These are phyloP conservation scores for Phlyctochytrium planicorne DNA, from an alignment of 192 early-diverging fungal genomes.

Conservation along the genomic window DNA sequence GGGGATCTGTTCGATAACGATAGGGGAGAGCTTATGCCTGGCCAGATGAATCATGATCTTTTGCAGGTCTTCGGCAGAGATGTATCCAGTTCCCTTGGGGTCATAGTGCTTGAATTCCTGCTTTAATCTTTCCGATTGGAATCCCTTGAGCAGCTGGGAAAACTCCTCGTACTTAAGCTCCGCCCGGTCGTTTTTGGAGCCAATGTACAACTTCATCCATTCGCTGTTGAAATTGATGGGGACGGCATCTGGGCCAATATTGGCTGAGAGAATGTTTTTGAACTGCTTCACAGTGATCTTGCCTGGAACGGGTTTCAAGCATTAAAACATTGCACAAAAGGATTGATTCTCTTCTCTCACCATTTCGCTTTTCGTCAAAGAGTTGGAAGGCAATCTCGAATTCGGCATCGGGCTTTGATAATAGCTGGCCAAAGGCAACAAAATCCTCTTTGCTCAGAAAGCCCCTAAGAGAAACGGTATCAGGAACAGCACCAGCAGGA, in stretches of 20 bases:
- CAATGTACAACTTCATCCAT: conserved; percentile 70
- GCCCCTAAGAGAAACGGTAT: conserved; percentile 32
- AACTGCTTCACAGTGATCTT: conserved; percentile 68
- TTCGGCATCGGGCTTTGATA: conserved; percentile 67
- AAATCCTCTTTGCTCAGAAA: conserved; percentile 59
- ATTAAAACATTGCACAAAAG: not conserved
- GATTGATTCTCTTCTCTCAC: conserved; percentile 13
- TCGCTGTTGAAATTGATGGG: conserved; percentile 72
- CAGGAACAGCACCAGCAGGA: not conserved
- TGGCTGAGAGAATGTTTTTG: conserved; percentile 57
- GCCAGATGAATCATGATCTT: conserved; percentile 62
- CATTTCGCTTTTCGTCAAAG: conserved; percentile 59
- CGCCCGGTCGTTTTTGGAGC: conserved; percentile 46
- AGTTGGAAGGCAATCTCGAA: conserved; percentile 71
- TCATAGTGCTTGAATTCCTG: conserved; percentile 74
- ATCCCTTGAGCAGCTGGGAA: conserved; percentile 66
- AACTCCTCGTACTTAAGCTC: conserved; percentile 71
- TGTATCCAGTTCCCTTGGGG: conserved; percentile 60
- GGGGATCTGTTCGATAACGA: conserved; percentile 62
- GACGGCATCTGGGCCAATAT: conserved; percentile 53
- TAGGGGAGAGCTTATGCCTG: conserved; percentile 64
- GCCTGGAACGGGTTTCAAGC: not conserved
- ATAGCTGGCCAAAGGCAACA: conserved; percentile 58
- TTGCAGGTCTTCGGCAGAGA: conserved; percentile 58
- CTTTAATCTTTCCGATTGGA: conserved; percentile 67